These are phyloP conservation scores for Mortierella sp. DNA, from an alignment of 371 early-diverging fungal species.

Conservation along the genomic window DNA sequence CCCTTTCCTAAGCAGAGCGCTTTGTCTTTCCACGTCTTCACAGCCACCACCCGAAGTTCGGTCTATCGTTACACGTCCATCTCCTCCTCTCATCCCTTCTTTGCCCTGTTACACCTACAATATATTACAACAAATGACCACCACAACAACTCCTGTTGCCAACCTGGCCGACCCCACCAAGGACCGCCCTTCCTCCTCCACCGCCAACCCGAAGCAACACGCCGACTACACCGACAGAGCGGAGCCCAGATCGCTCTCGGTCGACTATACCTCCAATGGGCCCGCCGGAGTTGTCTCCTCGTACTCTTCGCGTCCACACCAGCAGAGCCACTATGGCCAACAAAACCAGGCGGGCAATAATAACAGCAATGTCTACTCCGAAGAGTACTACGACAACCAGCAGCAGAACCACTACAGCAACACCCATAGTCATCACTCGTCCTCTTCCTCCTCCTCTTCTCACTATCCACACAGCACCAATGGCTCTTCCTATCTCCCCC, in stretches of 20 bases:
- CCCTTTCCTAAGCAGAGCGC: neutral
- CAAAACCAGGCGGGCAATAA: constrained; percentile 25
- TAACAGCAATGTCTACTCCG: constrained; percentile 19
- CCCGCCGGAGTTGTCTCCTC: constrained; percentile 14
- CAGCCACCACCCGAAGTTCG: constrained; percentile 7
- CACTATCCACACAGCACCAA: constrained; percentile 38
- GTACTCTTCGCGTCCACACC: constrained; percentile 29
- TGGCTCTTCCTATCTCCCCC: constrained; percentile 36
- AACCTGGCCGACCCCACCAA: constrained; percentile 31
- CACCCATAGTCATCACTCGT: constrained; percentile 39
- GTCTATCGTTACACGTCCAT: constrained; percentile 4
- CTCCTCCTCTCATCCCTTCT: neutral
- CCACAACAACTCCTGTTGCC: constrained; percentile 38
- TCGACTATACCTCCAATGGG: constrained; percentile 30
- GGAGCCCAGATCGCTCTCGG: constrained; percentile 36
- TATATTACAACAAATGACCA: constrained; percentile 26
- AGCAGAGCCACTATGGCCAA: constrained; percentile 22
- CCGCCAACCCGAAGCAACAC: constrained; percentile 26
- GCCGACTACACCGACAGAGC: constrained; percentile 34
- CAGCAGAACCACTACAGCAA: constrained; percentile 25
- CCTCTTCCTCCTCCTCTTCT: constrained; percentile 35
- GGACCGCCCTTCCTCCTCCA: constrained; percentile 34
- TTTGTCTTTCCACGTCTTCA: constrained; percentile 6
- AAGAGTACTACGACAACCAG: constrained; percentile 26
- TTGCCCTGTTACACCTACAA: neutral